phyloP scores from a whole-genome alignment of 441 rosid species.

The Aquilaria agallochum region DNA sequence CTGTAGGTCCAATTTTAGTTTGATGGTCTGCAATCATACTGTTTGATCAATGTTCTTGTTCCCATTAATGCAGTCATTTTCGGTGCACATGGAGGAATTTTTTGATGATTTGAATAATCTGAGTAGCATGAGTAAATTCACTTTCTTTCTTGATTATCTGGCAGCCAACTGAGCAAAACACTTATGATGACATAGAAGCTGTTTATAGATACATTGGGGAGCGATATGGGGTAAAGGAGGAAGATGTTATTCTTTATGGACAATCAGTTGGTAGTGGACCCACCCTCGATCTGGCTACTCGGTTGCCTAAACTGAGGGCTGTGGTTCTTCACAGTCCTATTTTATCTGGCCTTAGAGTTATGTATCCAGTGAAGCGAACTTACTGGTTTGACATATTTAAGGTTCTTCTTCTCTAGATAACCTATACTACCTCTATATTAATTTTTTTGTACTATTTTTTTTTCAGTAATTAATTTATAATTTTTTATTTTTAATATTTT shows the following conservation, averaged over 20 bases:
- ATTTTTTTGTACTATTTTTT: too few species aligned
- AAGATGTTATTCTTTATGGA: slow-evolving; percentile 83
- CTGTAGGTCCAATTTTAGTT: too few species aligned
- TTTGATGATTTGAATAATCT: too few species aligned
- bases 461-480: too few species aligned
- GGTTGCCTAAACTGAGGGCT: slow-evolving; percentile 66
- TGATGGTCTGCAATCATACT: too few species aligned
- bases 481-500: too few species aligned
- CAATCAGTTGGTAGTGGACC: slow-evolving; percentile 98
- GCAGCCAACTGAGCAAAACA: slow-evolving; percentile 92
- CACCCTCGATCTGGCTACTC: slow-evolving; percentile 77
- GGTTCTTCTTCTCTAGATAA: slow-evolving; percentile 25
- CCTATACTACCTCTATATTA: too few species aligned
- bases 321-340: slow-evolving; percentile 97
- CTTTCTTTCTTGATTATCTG: slow-evolving; percentile 7
- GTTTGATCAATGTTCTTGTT: too few species aligned
- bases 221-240: slow-evolving; percentile 75
- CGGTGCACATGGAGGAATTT: too few species aligned
- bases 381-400: slow-evolving; percentile 97
- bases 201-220: slow-evolving; percentile 77
- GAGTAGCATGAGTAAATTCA: too few species aligned
- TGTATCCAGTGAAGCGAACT: slow-evolving; percentile 86
- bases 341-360: slow-evolving; percentile 84
- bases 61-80: too few species aligned
- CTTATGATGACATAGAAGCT: slow-evolving; percentile 83